Evolutionary conservation across 805 yeast genomes (phyloP).

Genomic region (Metschnikowia picachoensis): DNA sequence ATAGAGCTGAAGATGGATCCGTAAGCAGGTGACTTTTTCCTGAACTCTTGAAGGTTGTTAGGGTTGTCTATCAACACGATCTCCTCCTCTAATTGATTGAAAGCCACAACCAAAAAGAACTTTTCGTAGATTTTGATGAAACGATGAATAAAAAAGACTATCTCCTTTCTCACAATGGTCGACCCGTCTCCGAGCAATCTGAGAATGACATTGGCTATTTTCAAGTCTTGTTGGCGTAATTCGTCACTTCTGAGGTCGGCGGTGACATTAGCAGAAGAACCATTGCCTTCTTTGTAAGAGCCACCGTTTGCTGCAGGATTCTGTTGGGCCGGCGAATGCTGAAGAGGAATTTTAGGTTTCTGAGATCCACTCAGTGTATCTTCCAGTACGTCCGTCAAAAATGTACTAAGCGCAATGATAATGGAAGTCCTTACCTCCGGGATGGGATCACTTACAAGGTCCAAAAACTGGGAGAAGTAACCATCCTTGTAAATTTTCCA

Average conservation of each 20-base stretch:
- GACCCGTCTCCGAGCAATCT: slow-evolving; percentile 82
- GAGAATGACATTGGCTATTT: slow-evolving; percentile 64
- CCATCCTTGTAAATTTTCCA: slow-evolving; percentile 66
- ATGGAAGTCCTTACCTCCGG: slow-evolving; percentile 93
- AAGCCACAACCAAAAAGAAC: slow-evolving; percentile 83
- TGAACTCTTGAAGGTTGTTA: slow-evolving; percentile 55
- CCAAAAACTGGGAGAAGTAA: slow-evolving; percentile 50
- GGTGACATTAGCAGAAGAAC: slow-evolving; percentile 11
- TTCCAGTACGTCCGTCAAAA: slow-evolving; percentile 47
- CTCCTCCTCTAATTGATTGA: slow-evolving; percentile 79
- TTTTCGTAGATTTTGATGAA: slow-evolving; percentile 65
- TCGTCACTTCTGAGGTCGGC: slow-evolving; percentile 41
- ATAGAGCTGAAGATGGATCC: slow-evolving; percentile 82
- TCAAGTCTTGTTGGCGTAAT: slow-evolving; percentile 63
- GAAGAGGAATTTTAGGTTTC: slow-evolving; percentile 8
- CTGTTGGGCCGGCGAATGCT: slow-evolving; percentile 14
- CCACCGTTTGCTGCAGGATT: slow-evolving; percentile 11
- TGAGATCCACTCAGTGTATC: slow-evolving; percentile 17
- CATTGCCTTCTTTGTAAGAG: slow-evolving; percentile 2
- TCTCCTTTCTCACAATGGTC: slow-evolving; percentile 81
- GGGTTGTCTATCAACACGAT: slow-evolving; percentile 62
- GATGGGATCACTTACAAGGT: slow-evolving; percentile 76
- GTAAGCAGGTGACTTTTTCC: slow-evolving; percentile 72
- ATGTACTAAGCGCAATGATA: slow-evolving; percentile 66
- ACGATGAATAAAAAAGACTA: slow-evolving; percentile 70